Conservation (phyloP, 2,329 filamentous ascomycete species). For the Dissoconium aciculare region DNA sequence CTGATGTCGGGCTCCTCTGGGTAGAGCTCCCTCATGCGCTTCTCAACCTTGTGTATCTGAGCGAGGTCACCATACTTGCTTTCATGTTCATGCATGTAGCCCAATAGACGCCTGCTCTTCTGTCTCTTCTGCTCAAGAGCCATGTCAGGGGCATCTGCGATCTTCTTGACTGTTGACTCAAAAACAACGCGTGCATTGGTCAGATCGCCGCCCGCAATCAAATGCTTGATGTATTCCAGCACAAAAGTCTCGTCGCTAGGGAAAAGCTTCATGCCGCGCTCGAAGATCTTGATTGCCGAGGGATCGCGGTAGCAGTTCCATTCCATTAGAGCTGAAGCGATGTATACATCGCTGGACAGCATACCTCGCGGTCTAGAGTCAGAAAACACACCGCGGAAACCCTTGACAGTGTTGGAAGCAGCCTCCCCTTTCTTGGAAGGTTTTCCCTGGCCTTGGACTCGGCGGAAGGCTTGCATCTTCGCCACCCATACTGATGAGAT, state of each 20-base stretch:
- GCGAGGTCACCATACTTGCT: constrained; percentile 84
- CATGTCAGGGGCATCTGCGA: constrained; percentile 49
- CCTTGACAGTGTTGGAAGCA: constrained; percentile 24
- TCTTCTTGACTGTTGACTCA: constrained; percentile 75
- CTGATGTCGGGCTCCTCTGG: constrained; percentile 67
- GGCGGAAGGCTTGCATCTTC: constrained; percentile 81
- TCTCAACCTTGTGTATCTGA: constrained; percentile 81
- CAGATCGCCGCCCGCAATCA: constrained; percentile 81
- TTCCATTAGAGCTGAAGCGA: constrained; percentile 83
- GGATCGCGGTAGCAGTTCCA: constrained; percentile 91
- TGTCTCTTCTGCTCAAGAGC: constrained; percentile 28
- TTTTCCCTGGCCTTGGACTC: constrained; percentile 69
- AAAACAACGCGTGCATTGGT: constrained; percentile 88
- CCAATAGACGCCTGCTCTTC: constrained; percentile 72
- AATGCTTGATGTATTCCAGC: constrained; percentile 87
- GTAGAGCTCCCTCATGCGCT: constrained; percentile 85
- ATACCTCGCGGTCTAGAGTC: constrained; percentile 78
- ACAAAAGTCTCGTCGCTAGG: constrained; percentile 88
- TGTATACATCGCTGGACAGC: constrained; percentile 86
- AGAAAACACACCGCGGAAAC: constrained; percentile 74
- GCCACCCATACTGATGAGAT: constrained; percentile 93
- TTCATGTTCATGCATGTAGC: constrained; percentile 91
- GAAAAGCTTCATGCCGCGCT: constrained; percentile 83
- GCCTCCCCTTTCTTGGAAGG: constrained; percentile 30
- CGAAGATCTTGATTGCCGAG: constrained; percentile 87